Percentiles rank a stretch among this genome's conserved stretches.
phyloP scores from a whole-genome alignment of 257 asterid species.

The Paraleonurus japonicus region DNA sequence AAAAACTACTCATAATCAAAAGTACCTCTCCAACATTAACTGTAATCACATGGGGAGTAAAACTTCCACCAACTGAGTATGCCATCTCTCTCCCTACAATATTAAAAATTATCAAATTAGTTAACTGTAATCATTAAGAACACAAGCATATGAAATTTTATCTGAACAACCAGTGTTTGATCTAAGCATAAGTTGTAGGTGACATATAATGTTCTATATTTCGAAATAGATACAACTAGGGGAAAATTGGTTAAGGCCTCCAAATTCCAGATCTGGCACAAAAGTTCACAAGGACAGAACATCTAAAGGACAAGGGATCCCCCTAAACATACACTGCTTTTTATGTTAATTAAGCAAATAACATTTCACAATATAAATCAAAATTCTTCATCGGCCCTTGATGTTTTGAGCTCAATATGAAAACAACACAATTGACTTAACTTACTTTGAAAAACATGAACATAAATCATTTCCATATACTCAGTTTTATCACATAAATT shows the following conservation, averaged over 20 bases:
- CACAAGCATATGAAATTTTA: neutral
- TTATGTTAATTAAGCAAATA: neutral
- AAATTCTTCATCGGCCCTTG: too few species aligned
- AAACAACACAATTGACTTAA: neutral
- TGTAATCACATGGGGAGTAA: conserved; percentile 69
- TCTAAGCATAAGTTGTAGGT: neutral
- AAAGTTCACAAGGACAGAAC: neutral
- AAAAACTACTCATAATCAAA: conserved; percentile 1
- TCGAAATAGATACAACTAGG: neutral
- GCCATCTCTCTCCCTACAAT: conserved; percentile 43
- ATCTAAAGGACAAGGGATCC: neutral
- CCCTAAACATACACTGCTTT: neutral
- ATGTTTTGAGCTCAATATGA: neutral
- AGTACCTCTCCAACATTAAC: conserved; percentile 79
- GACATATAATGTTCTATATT: neutral
- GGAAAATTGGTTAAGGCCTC: neutral
- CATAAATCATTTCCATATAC: neutral
- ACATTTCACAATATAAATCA: neutral
- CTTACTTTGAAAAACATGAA: neutral
- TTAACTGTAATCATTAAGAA: neutral
- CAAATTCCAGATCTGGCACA: neutral
- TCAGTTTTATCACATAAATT: neutral
- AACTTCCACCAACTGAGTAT: conserved; percentile 54
- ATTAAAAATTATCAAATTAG: conserved; percentile 14
- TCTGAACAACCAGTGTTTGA: neutral